Evolutionary conservation across 208 protist species (phyloP), one percentile per base, ranked within the genome.

Genomic region (Tritrichomonas foetus): DNA sequence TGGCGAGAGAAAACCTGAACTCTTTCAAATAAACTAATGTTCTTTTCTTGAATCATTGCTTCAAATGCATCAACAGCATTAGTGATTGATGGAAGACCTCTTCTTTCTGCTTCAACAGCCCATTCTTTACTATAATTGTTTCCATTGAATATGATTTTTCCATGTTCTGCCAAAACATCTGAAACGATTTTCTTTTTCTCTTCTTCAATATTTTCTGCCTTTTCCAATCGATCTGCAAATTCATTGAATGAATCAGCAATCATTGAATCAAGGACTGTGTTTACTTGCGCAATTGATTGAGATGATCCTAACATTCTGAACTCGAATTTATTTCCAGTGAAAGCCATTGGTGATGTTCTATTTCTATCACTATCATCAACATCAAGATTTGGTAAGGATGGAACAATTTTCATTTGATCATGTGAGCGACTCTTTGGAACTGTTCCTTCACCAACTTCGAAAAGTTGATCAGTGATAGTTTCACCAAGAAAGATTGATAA

Each of bases 291-390:
- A 49, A 96, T 94, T 44, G 94, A 96, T 94, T 97, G 97, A 20
- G 94, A 96, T 33, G 96, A 97, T 55, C 97, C 97, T 61, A 97
- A 95, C 5, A 96, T 96, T 80, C 97, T 95, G 95, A 98, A 98
- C 93, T 98, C 97, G 94, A 98, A 98, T 93, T 96, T 96, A 93
- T 97, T 97, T 78, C 96, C 96, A 78, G 95, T 97, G 93, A 97
- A 97, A 33, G 97, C 96, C 94, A 98, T 97, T 80, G 97, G 97
- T 27, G 97, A 97, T 44, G 97, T 98, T 93, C 97, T 94, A 95
- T 98, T 98, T 94, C 97, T 95, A 95, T 98, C 97, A 89, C 78
- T 93, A 95, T 95, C 78, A 89, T 89, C 78, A 27, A 89, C 0
- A 57, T 25, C 33, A 57, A 89, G 47, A 57, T 89, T 47, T 57